These are phyloP conservation scores for Escovopsis weberi DNA, from an alignment of 2,329 filamentous ascomycete genomes.

Conservation along the genomic window DNA sequence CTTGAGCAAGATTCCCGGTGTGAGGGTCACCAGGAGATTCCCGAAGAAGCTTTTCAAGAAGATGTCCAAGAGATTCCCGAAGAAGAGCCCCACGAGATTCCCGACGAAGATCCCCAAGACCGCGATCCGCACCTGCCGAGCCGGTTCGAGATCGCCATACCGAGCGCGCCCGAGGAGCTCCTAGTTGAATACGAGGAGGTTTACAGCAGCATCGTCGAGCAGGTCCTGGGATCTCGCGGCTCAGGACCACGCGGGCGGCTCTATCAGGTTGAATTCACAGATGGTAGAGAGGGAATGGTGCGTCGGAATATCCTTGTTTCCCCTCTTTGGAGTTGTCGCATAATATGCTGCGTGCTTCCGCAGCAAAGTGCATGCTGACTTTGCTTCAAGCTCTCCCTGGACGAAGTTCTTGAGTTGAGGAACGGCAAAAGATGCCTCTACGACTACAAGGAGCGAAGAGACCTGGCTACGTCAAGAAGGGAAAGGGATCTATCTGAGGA, in stretches of 20 bases:
- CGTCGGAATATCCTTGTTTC: slow-evolving; percentile 13
- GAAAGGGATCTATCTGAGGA: slow-evolving; percentile 17
- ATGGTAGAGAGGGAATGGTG: slow-evolving; percentile 31
- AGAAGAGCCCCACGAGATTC: not conserved
- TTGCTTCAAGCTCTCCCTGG: slow-evolving; percentile 15
- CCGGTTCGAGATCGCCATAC: slow-evolving; percentile 19
- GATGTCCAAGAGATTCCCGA: not conserved
- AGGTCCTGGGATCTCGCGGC: slow-evolving; percentile 17
- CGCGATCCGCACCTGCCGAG: not conserved
- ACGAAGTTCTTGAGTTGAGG: slow-evolving; percentile 16
- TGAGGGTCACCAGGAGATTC: too few relatives aligned
- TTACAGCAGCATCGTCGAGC: slow-evolving; percentile 23
- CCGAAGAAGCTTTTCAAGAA: not conserved
- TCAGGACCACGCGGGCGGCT: slow-evolving; percentile 12
- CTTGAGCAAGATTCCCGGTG: too few relatives aligned
- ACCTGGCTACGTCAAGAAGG: slow-evolving; percentile 13
- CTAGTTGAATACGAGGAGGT: slow-evolving; percentile 17
- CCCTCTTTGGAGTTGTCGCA: not conserved
- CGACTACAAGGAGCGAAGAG: slow-evolving; percentile 3
- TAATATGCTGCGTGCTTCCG: not conserved
- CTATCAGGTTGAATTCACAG: slow-evolving; percentile 30
- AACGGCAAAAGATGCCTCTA: slow-evolving; percentile 19
- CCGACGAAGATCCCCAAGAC: too few relatives aligned
- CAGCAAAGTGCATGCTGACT: slow-evolving; percentile 1
- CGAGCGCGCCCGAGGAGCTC: slow-evolving; percentile 12